Base-by-base conservation (phyloP, 305 asterid species). In the Fraxinus velutina region DNA sequence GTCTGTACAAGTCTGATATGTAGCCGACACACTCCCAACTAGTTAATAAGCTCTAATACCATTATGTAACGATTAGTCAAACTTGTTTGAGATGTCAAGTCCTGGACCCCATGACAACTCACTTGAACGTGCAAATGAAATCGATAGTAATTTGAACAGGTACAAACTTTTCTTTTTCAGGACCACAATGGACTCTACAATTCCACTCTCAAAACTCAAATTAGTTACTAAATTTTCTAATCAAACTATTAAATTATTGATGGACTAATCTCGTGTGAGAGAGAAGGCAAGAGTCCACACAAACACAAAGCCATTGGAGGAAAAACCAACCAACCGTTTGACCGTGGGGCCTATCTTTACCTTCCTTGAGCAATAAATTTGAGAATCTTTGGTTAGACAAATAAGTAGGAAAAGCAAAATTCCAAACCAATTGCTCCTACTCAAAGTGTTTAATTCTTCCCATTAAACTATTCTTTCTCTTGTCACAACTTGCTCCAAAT, bases 291-390 rank as follows among this genome's bases (percentile, higher is more conserved):
- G 84, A 73, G 78, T 75, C 10, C 21, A 70, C 78, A 42, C 85
- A 78, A 80, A 83, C 80, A 85, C 77, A 86, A 86, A 83, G 80
- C 36, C 76, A 75, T 66, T 80, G 76, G 50, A 33, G 77, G 82
- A 89, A 89, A 89, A 89, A 73, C 89, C 93, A 90, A 87, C 83
- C 74, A 82, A 84, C 92, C 90, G 86, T 80, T 90, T 90, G 93
- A 87, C 89, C 89, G 74, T 81, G 88, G 88, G 83, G 84, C 89
- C 89, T 62, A 42, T 24, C 75, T 34, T 75, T 37, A 81, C 13
- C 73, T 36, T 50, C 50, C 34, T 62, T 13, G 77, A 29, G 75
- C 74, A 62, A 33, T 72, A 83, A 24, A 77, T 55, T 81, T 50
- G 77, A 83, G 87, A 83, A 87, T 86, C 83, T 84, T 86, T 84